phyloP scores from a whole-genome alignment of 2,329 filamentous ascomycete genomes.

The Aureobasidium subglaciale region DNA sequence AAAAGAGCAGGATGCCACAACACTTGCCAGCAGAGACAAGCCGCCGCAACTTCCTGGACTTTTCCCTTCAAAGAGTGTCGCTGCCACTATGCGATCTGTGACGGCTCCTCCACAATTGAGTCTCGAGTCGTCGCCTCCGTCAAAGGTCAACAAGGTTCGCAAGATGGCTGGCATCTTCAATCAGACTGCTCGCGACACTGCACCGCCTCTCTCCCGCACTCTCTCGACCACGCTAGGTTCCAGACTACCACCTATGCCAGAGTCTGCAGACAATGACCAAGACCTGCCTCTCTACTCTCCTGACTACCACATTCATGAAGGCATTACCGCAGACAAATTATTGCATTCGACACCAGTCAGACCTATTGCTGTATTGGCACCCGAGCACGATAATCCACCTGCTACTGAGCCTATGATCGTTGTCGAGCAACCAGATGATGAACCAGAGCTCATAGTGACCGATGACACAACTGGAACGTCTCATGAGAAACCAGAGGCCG shows the following conservation, averaged over 20 bases:
- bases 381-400: neutral
- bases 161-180: conserved; percentile 11
- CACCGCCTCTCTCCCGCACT: neutral
- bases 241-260: conserved; percentile 5
- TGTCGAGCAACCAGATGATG: neutral
- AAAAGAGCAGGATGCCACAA: conserved; percentile 5
- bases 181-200: neutral
- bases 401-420: neutral
- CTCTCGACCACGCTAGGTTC: neutral
- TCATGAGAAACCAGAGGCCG: neutral
- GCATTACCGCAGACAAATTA: neutral
- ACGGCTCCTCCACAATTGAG: conserved; percentile 37
- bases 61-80: neutral
- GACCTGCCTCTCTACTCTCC: neutral
- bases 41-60: neutral
- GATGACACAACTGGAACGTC: neutral
- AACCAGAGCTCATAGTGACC: neutral
- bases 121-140: conserved; percentile 37
- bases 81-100: conserved; percentile 25
- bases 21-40: neutral
- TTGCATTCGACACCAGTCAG: neutral
- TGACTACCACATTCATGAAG: neutral
- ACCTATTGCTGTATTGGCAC: neutral
- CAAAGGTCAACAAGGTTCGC: conserved; percentile 21
- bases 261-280: neutral